Base-by-base conservation (phyloP, 179 eudicot genomes). In the Dionaea muscipula region DNA sequence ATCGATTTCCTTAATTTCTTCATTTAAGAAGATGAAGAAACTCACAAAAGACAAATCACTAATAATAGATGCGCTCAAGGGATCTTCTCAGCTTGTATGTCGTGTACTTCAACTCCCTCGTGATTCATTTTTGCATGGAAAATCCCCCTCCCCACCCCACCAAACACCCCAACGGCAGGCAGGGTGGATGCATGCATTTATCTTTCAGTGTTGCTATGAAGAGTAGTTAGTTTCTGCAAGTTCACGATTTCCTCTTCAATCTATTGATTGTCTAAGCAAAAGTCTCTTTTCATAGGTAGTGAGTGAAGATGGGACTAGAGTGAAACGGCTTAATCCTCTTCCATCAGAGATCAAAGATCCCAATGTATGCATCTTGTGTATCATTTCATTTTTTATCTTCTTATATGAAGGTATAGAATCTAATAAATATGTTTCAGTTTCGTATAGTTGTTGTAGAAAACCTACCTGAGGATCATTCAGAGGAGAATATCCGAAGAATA, bases 361-460 rank as follows among this genome's bases (percentile, higher is more conserved):
- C 17, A 70, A 76, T 85, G 98, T 91, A 81, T 64, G 46, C 44
- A 36, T 47, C 26, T 13, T 25, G 4, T 44, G 16, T 40, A 19
- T 38, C 31, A 5, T 57, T 8, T 50, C 9, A 20, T 20, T 53
- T 4, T 54, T 47, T 22, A 27, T 6, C 23, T 23, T 35, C 57
- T 43, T 47, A 26, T 38, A 25, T 53, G 41, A 56, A 18, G 53
- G 49, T 71, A 23, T 48, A 39, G 57, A 47, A 53, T 76, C 68
- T 79, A 74, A 76, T 50, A 61, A 60, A 39, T 79, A 55, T 67
- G 53, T 35, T 56, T 55, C 65, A 90, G 95, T 59, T 69, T 31
- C 74, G 84, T 71, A 78, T 84, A 61, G 85, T 83, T 63, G 61
- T 86, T 62, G 93, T 80, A 60, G 97, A 81, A 64, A 86, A 90